Evolutionary conservation across 2,329 filamentous ascomycete genomes (phyloP).

Genomic region (Aspergillus arachidicola): DNA sequence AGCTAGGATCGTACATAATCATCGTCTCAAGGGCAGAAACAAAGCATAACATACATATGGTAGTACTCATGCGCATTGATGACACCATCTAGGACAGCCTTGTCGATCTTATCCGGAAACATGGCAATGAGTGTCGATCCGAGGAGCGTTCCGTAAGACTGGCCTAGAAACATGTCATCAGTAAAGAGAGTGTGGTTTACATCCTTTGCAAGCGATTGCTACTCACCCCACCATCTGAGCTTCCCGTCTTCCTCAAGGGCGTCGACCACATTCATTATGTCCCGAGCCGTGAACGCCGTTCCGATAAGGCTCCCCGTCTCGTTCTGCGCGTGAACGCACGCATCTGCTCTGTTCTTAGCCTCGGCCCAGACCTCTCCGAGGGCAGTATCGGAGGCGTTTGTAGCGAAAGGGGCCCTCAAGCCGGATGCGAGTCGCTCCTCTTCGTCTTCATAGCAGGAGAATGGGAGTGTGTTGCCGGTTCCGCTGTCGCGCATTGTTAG

Average conservation of each 20-base stretch:
- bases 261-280: slow-evolving; percentile 49
- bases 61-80: too few species aligned
- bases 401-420: too few species aligned
- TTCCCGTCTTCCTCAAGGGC: slow-evolving; percentile 43
- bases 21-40: too few species aligned
- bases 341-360: too few species aligned
- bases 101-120: slow-evolving; percentile 9
- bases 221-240: slow-evolving; percentile 42
- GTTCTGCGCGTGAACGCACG: not conserved
- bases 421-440: too few species aligned
- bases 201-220: not conserved
- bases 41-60: too few species aligned
- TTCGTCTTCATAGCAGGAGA: not conserved
- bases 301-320: slow-evolving; percentile 33
- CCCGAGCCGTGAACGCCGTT: slow-evolving; percentile 47
- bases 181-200: not conserved
- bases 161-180: not conserved
- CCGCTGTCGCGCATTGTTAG: not conserved
- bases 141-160: slow-evolving; percentile 19
- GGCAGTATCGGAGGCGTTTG: too few species aligned
- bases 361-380: too few species aligned
- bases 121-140: slow-evolving; percentile 17
- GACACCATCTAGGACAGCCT: too few species aligned
- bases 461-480: slow-evolving; percentile 1
- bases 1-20: too few species aligned